Evolutionary conservation across 352 stramenopile genomes (phyloP).

Genomic region (Phytophthora nicotianae): DNA sequence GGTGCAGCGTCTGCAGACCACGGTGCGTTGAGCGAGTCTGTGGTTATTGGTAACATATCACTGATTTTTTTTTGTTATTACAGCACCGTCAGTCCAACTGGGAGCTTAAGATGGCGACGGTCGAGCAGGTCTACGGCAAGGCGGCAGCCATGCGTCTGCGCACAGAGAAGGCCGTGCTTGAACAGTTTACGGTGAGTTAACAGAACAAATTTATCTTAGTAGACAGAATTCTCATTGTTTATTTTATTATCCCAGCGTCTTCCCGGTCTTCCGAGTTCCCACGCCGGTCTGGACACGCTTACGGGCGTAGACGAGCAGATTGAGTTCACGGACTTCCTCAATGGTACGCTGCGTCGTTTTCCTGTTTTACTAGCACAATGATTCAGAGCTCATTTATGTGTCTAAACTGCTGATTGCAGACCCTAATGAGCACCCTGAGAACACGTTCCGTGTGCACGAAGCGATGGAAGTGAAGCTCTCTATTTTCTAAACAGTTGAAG

Average conservation of each 20-base stretch:
- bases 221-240: neutral
- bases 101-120: constrained; percentile 89
- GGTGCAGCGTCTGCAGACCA: constrained; percentile 84
- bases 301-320: constrained; percentile 82
- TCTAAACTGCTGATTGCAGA: constrained; percentile 43
- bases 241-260: constrained; percentile 54
- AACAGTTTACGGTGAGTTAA: constrained; percentile 72
- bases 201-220: no score
- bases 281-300: constrained; percentile 76
- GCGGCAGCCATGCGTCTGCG: constrained; percentile 88
- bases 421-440: constrained; percentile 78
- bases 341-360: constrained; percentile 44
- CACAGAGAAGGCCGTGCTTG: constrained; percentile 87
- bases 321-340: constrained; percentile 83
- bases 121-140: constrained; percentile 90
- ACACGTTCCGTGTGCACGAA: constrained; percentile 84
- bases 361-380: neutral
- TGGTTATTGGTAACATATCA: neutral
- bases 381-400: constrained; percentile 19
- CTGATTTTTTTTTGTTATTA: constrained; percentile 15
- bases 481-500: constrained; percentile 75
- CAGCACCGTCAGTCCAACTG: constrained; percentile 79
- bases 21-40: constrained; percentile 36
- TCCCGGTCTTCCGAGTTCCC: constrained; percentile 82
- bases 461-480: constrained; percentile 90